Evolutionary conservation across 192 early-diverging fungal species (phyloP).

Genomic region (Coemansia sp.): DNA sequence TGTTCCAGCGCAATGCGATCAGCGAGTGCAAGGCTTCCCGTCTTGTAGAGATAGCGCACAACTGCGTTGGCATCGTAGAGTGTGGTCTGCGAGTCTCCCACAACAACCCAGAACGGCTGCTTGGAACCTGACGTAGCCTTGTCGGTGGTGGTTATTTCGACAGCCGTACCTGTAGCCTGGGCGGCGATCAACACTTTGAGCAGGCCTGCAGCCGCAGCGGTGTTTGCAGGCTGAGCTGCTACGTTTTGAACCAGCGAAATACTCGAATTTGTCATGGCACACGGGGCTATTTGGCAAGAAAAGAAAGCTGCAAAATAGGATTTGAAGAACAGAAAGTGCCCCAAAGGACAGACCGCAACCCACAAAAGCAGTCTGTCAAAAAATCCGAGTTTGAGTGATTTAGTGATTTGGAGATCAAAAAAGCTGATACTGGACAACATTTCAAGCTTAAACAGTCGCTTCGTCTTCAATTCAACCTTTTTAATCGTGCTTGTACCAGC

Average conservation of each 20-base stretch:
- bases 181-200: constrained; percentile 51
- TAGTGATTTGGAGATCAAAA: not conserved
- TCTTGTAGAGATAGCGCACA: constrained; percentile 43
- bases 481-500: not conserved
- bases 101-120: constrained; percentile 32
- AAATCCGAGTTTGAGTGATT: not conserved
- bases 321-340: not conserved
- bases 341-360: no score
- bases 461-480: not conserved
- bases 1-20: constrained; percentile 40
- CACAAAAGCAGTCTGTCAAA: no score
- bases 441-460: no score
- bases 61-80: constrained; percentile 54
- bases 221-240: constrained; percentile 40
- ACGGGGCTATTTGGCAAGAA: not conserved
- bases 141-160: constrained; percentile 18
- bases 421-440: not conserved
- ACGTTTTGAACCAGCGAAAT: constrained; percentile 38
- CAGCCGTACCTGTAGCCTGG: constrained; percentile 26
- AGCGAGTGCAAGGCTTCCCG: constrained; percentile 20
- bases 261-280: constrained; percentile 1
- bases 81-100: constrained; percentile 20
- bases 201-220: constrained; percentile 47
- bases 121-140: constrained; percentile 24
- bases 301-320: not conserved